phyloP scores from a whole-genome alignment of 768 basidiomycete genomes.

The Phaeotremella fagi region DNA sequence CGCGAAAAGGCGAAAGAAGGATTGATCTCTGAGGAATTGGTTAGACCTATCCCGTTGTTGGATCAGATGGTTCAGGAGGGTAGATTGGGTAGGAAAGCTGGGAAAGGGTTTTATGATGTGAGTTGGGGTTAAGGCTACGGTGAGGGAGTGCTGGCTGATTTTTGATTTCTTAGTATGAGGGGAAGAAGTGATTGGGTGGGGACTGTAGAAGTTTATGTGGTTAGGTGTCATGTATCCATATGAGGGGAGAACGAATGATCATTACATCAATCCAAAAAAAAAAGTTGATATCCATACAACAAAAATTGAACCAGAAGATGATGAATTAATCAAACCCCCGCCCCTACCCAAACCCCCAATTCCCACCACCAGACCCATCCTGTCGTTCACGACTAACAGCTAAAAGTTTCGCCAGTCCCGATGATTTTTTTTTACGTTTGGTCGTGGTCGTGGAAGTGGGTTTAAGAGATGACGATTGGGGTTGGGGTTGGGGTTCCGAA shows the following conservation, averaged over 20 bases:
- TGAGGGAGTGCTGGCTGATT: neutral
- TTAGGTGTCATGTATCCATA: too few relatives aligned
- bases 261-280: neutral
- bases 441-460: neutral
- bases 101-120: slow-evolving; percentile 51
- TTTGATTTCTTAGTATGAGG: slow-evolving; percentile 1
- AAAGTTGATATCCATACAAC: too few relatives aligned
- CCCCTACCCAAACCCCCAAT: slow-evolving; percentile 15
- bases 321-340: too few relatives aligned
- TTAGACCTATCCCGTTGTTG: slow-evolving; percentile 45
- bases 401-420: slow-evolving; percentile 37
- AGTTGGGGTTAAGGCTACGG: slow-evolving; percentile 7
- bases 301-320: too few relatives aligned
- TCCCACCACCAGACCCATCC: slow-evolving; percentile 9
- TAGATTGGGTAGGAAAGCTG: slow-evolving; percentile 50
- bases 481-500: slow-evolving; percentile 22
- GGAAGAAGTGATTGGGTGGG: slow-evolving; percentile 2
- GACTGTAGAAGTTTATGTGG: too few relatives aligned
- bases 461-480: slow-evolving; percentile 1
- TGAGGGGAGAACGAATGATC: too few relatives aligned
- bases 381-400: slow-evolving; percentile 36
- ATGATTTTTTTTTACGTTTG: slow-evolving; percentile 37
- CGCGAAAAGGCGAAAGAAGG: slow-evolving; percentile 46
- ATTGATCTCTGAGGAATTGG: slow-evolving; percentile 42
- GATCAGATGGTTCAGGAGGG: slow-evolving; percentile 50